These are phyloP conservation scores for Rhizopus delemar DNA, from an alignment of 371 early-diverging fungal species.

Conservation along the genomic window DNA sequence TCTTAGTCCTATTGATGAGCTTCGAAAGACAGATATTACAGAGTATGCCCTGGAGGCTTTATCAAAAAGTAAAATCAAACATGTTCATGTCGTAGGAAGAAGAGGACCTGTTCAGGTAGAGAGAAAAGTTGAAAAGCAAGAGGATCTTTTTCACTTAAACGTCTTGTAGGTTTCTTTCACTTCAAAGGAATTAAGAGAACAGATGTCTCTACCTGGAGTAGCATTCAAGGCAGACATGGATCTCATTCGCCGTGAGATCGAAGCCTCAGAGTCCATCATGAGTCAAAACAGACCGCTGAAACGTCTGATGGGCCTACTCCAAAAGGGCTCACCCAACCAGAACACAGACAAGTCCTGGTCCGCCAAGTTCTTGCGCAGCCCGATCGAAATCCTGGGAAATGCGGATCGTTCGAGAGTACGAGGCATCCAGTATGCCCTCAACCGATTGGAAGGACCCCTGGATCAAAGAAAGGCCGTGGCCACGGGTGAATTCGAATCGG, in stretches of 20 bases:
- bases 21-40: slow-evolving; percentile 88
- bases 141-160: slow-evolving; percentile 15
- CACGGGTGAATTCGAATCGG: slow-evolving; percentile 55
- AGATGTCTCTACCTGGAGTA: slow-evolving; percentile 73
- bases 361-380: slow-evolving; percentile 76
- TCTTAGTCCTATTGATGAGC: slow-evolving; percentile 70
- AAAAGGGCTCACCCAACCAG: slow-evolving; percentile 54
- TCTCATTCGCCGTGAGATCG: slow-evolving; percentile 54
- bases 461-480: slow-evolving; percentile 56
- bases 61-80: slow-evolving; percentile 66
- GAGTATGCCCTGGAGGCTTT: slow-evolving; percentile 74
- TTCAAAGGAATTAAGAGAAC: slow-evolving; percentile 93
- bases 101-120: slow-evolving; percentile 90
- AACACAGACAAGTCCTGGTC: slow-evolving; percentile 64
- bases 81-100: slow-evolving; percentile 88
- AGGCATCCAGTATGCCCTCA: slow-evolving; percentile 69
- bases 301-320: slow-evolving; percentile 76
- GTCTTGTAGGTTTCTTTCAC: slow-evolving; percentile 83
- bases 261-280: slow-evolving; percentile 34
- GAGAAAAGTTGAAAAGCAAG: background rate
- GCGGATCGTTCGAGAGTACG: slow-evolving; percentile 21
- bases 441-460: slow-evolving; percentile 63
- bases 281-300: slow-evolving; percentile 66
- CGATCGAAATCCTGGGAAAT: slow-evolving; percentile 52
- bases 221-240: slow-evolving; percentile 60